Percentiles rank a stretch among this genome's conserved stretches.
Evolutionary conservation across 192 early-diverging fungal genomes (phyloP).

Genomic region (Linnemannia hyalina): DNA sequence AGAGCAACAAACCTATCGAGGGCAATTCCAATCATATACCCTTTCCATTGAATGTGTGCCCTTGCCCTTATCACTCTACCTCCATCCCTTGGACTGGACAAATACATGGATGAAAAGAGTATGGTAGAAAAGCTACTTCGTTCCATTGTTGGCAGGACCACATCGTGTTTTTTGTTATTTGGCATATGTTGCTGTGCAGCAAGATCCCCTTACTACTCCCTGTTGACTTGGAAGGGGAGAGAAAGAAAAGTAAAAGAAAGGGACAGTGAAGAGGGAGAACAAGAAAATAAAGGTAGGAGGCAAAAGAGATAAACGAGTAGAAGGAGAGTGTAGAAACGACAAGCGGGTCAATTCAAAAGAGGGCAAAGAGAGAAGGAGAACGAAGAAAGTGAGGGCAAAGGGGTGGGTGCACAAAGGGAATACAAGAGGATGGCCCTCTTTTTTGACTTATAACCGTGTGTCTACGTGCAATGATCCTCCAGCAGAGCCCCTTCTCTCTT

Average conservation of each 20-base stretch:
- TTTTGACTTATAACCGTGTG: too few species aligned
- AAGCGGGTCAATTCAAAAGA: background rate
- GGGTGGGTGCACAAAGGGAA: background rate
- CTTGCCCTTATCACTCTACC: background rate
- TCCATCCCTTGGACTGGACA: background rate
- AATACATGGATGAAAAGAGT: background rate
- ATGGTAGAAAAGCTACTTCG: background rate
- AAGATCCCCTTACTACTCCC: slow-evolving; percentile 1
- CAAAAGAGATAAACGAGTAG: background rate
- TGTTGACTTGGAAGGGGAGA: background rate
- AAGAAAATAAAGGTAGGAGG: background rate
- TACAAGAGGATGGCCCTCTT: background rate
- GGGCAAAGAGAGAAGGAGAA: background rate
- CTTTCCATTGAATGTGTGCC: background rate
- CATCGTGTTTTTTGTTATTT: background rate
- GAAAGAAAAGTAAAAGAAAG: background rate
- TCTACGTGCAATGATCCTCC: background rate
- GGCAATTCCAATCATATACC: background rate
- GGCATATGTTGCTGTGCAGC: background rate
- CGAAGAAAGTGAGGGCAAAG: background rate
- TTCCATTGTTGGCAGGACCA: background rate
- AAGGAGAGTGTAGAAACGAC: slow-evolving; percentile 1
- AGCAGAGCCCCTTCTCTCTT: slow-evolving; percentile 1
- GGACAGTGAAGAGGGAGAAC: background rate
- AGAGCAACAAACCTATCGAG: background rate